phyloP scores from a whole-genome alignment of 2,329 filamentous ascomycete species.

The Pyrenochaeta sp. region DNA sequence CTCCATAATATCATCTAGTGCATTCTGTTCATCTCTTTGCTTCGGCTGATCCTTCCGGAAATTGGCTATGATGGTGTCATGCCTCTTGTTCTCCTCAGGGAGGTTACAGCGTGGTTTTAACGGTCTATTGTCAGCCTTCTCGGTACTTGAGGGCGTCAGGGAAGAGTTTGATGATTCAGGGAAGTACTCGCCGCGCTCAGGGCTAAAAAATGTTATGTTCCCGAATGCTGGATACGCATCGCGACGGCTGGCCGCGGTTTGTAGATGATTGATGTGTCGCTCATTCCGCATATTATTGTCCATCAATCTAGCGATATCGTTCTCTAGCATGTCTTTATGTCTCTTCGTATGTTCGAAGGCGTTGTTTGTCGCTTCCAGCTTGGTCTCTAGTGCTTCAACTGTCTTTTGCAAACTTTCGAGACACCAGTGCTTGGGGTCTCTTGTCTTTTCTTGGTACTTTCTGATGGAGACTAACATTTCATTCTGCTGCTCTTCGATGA shows the following conservation, averaged over 20 bases:
- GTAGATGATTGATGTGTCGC: conserved; percentile 3
- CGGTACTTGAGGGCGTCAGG: not conserved
- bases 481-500: not conserved
- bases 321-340: conserved; percentile 3
- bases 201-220: not conserved
- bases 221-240: not conserved
- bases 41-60: conserved; percentile 1
- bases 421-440: conserved; percentile 10
- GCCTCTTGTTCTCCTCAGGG: not conserved
- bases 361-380: not conserved
- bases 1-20: not conserved
- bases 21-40: not conserved
- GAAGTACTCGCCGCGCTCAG: not conserved
- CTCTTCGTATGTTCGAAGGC: conserved; percentile 2
- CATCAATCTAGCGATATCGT: not conserved
- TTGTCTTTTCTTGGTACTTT: conserved; percentile 15
- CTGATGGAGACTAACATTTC: conserved; percentile 14
- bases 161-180: not conserved
- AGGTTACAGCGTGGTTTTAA: not conserved
- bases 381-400: conserved; percentile 7
- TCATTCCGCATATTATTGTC: not conserved
- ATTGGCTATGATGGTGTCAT: not conserved
- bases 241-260: too few relatives aligned
- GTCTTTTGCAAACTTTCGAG: conserved; percentile 8
- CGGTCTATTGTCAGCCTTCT: not conserved